A percentile compares a stretch with the other conserved stretches of the same genome.
phyloP scores from a whole-genome alignment of 805 yeast species.

The Wickerhamiella kurtzmanii region DNA sequence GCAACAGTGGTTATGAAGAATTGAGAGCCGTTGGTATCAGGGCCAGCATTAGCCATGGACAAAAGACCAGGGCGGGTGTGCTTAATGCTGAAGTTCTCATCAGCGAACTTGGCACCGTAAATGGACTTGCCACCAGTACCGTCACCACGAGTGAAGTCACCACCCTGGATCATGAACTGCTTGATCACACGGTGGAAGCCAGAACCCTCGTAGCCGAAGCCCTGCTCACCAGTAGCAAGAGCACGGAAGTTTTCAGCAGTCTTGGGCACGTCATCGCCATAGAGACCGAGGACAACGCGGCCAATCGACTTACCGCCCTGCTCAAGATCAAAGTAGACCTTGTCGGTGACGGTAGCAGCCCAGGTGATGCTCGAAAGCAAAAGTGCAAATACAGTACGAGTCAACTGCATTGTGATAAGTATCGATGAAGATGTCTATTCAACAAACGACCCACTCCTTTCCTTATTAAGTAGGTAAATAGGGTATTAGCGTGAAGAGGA shows the following conservation, averaged over 20 bases:
- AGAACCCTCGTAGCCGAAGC: conserved; percentile 50
- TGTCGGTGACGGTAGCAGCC: conserved; percentile 47
- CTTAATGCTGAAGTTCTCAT: conserved; percentile 56
- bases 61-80: conserved; percentile 50
- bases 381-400: conserved; percentile 5
- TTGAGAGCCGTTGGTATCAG: conserved; percentile 72
- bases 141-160: conserved; percentile 51
- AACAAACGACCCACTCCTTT: background rate
- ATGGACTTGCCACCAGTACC: conserved; percentile 74
- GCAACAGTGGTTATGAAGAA: conserved; percentile 87
- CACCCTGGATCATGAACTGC: conserved; percentile 76
- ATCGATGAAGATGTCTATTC: background rate
- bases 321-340: conserved; percentile 73
- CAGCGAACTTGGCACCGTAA: conserved; percentile 58
- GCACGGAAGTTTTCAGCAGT: conserved; percentile 83
- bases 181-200: conserved; percentile 63
- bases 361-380: conserved; percentile 10
- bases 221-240: conserved; percentile 60
- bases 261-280: conserved; percentile 74
- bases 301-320: conserved; percentile 72
- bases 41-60: conserved; percentile 70
- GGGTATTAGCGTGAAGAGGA: background rate
- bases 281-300: conserved; percentile 73
- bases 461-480: background rate
- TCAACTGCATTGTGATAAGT: conserved; percentile 7